A percentile compares a stretch with the other conserved stretches of the same genome.
These are phyloP conservation scores for Penicillium silybi DNA, from an alignment of 495 filamentous ascomycete species.

Conservation along the genomic window DNA sequence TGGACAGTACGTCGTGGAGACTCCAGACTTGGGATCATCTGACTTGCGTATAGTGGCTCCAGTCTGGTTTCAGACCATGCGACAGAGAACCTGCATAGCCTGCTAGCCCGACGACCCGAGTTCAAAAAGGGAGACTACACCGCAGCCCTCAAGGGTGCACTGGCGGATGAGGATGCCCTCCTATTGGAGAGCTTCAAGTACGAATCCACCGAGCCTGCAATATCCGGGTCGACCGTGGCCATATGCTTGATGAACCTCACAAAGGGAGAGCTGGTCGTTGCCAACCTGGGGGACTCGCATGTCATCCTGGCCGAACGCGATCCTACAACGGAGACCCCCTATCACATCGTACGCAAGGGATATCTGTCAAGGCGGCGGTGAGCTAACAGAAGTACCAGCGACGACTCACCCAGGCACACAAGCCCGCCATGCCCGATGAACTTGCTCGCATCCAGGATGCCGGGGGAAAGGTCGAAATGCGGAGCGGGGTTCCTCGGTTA, in stretches of 20 bases:
- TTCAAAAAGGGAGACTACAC: conserved; percentile 29
- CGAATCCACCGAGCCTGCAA: conserved; percentile 23
- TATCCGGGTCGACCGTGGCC: conserved; percentile 36
- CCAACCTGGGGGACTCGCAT: conserved; percentile 43
- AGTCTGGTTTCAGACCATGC: conserved; percentile 33
- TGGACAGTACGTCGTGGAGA: conserved; percentile 32
- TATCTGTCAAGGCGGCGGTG: background rate
- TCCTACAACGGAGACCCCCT: conserved; percentile 26
- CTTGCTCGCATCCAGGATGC: conserved; percentile 33
- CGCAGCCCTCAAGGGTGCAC: conserved; percentile 30
- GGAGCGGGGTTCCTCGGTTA: conserved; percentile 27
- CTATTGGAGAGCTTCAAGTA: conserved; percentile 26
- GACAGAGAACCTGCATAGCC: conserved; percentile 23
- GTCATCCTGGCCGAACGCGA: conserved; percentile 33
- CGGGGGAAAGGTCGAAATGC: conserved; percentile 27
- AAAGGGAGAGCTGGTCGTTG: conserved; percentile 31
- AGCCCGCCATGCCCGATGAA: conserved; percentile 32
- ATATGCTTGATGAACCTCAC: conserved; percentile 37
- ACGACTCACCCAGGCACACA: conserved; percentile 35
- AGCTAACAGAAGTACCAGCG: conserved; percentile 19
- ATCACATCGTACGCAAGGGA: conserved; percentile 21
- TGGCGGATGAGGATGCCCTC: conserved; percentile 37
- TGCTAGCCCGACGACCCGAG: conserved; percentile 29
- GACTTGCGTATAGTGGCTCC: conserved; percentile 26
- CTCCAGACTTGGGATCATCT: background rate